A percentile compares a stretch with the other conserved stretches of the same genome.
Evolutionary conservation across 2,329 filamentous ascomycete genomes (phyloP).

Genomic region (Xylaria sp.): DNA sequence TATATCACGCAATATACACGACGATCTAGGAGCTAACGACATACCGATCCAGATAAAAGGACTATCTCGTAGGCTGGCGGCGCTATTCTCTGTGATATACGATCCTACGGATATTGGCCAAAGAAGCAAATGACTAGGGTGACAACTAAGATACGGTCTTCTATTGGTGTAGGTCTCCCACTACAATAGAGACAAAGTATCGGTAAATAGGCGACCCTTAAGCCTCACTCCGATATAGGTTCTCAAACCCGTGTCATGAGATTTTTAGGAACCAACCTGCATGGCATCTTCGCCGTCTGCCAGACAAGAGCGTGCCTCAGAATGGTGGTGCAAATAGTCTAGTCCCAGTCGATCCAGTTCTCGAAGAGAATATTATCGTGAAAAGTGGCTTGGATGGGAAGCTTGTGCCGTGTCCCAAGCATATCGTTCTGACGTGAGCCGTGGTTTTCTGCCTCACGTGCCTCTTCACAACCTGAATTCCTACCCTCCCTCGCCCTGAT

Average conservation of each 20-base stretch:
- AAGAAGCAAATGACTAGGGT: conserved; percentile 14
- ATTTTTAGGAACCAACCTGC: conserved; percentile 12
- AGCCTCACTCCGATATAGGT: conserved; percentile 21
- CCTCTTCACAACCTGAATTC: conserved; percentile 15
- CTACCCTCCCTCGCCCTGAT: conserved; percentile 5
- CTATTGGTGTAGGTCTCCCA: conserved; percentile 18
- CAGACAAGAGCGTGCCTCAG: conserved; percentile 1
- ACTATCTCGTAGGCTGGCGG: background rate
- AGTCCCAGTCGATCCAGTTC: conserved; percentile 1
- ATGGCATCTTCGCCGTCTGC: conserved; percentile 6
- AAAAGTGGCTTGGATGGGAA: conserved; percentile 19
- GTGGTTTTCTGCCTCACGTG: conserved; percentile 21
- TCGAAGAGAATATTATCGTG: conserved; percentile 9
- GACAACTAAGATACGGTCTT: background rate
- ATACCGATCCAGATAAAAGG: background rate
- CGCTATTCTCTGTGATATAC: background rate
- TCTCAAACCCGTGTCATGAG: conserved; percentile 22
- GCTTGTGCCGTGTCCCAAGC: conserved; percentile 18
- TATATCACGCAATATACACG: background rate
- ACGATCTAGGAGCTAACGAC: background rate
- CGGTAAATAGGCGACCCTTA: conserved; percentile 16
- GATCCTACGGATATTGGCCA: background rate
- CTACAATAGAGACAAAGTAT: conserved; percentile 5
- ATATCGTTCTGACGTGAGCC: conserved; percentile 30
- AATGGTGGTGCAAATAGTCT: conserved; percentile 6